A percentile compares a stretch with the other conserved stretches of the same genome.
These are phyloP conservation scores for Penicillium sp. DNA, from an alignment of 2,329 filamentous ascomycete species.

Conservation along the genomic window DNA sequence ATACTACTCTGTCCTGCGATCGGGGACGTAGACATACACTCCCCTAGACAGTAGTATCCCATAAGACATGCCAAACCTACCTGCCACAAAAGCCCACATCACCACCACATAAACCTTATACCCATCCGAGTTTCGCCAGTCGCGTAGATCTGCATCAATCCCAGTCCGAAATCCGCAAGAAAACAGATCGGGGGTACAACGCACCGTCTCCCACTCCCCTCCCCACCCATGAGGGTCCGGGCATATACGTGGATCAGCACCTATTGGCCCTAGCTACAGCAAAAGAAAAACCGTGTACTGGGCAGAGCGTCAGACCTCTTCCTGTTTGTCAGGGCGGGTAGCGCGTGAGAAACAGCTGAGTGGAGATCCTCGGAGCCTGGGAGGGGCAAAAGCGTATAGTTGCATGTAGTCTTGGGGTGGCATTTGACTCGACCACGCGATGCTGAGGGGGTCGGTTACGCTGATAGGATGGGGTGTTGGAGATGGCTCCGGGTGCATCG, in stretches of 20 bases:
- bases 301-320: conserved; percentile 20
- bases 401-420: conserved; percentile 11
- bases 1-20: neutral
- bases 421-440: conserved; percentile 32
- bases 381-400: conserved; percentile 11
- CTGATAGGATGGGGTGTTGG: conserved; percentile 16
- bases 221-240: neutral
- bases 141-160: conserved; percentile 15
- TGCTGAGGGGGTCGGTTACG: conserved; percentile 9
- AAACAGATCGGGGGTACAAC: conserved; percentile 21
- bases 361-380: conserved; percentile 9
- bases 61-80: neutral
- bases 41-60: neutral
- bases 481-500: neutral
- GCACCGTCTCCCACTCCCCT: neutral
- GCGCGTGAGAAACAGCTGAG: conserved; percentile 25
- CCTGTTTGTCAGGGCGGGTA: conserved; percentile 20
- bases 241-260: neutral
- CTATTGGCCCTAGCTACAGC: neutral
- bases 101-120: conserved; percentile 19
- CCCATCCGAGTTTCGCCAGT: conserved; percentile 12
- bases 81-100: conserved; percentile 13
- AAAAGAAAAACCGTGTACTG: conserved; percentile 14
- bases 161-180: conserved; percentile 12
- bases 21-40: neutral